A percentile compares a stretch with the other conserved stretches of the same genome.
phyloP scores from a whole-genome alignment of 805 yeast genomes.

The Blastobotrys robertii region DNA sequence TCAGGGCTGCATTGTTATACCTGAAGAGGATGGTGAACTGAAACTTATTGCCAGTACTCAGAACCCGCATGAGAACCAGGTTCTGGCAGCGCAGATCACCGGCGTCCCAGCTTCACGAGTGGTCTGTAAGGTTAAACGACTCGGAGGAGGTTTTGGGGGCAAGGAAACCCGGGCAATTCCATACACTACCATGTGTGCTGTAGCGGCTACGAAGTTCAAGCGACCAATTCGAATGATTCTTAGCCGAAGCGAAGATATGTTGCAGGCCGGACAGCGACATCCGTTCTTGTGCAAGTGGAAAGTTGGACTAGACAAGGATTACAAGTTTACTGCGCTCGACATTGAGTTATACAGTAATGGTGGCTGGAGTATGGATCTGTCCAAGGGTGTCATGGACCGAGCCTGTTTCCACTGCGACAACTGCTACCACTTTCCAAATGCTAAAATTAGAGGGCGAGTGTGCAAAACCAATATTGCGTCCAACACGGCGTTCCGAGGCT shows the following conservation, averaged over 20 bases:
- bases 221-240: slow-evolving; percentile 36
- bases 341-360: slow-evolving; percentile 36
- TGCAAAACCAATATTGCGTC: slow-evolving; percentile 39
- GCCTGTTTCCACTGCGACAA: slow-evolving; percentile 37
- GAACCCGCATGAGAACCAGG: slow-evolving; percentile 38
- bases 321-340: slow-evolving; percentile 33
- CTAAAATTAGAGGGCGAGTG: slow-evolving; percentile 30
- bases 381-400: slow-evolving; percentile 41
- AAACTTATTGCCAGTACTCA: slow-evolving; percentile 37
- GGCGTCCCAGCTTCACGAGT: slow-evolving; percentile 35
- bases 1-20: slow-evolving; percentile 35
- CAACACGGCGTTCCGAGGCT: slow-evolving; percentile 41
- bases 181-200: slow-evolving; percentile 31
- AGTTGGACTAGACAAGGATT: slow-evolving; percentile 34
- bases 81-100: slow-evolving; percentile 33
- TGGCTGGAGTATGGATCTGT: slow-evolving; percentile 41
- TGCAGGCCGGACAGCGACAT: slow-evolving; percentile 38
- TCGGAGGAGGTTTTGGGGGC: slow-evolving; percentile 46
- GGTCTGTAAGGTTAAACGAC: slow-evolving; percentile 34
- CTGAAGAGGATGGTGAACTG: slow-evolving; percentile 39
- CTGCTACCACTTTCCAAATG: slow-evolving; percentile 36
- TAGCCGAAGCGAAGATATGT: slow-evolving; percentile 37
- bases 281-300: slow-evolving; percentile 37
- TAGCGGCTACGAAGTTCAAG: slow-evolving; percentile 35
- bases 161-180: slow-evolving; percentile 37